Evolutionary conservation across 2,329 filamentous ascomycete species (phyloP).

Genomic region (Arthroderma sp.): DNA sequence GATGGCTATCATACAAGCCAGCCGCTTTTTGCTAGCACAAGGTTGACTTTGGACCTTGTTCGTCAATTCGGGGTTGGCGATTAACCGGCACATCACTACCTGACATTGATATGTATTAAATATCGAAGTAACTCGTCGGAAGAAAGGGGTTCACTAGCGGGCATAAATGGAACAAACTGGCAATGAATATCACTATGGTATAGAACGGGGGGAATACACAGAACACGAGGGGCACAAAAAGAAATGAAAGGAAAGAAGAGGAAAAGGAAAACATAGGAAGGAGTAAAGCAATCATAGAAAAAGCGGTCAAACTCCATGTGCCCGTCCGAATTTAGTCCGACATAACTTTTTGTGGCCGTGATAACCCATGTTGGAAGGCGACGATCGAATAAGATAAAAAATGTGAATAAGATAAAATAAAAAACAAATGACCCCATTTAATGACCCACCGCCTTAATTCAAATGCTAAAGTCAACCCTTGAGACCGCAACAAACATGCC

Average conservation of each 20-base stretch:
- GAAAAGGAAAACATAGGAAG: neutral
- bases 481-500: neutral
- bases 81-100: neutral
- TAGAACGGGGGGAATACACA: neutral
- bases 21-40: neutral
- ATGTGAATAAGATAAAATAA: neutral
- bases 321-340: slow-evolving; percentile 6
- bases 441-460: neutral
- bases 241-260: neutral
- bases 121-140: neutral
- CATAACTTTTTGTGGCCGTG: slow-evolving; percentile 6
- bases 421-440: slow-evolving; percentile 1
- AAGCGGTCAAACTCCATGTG: slow-evolving; percentile 3
- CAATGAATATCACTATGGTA: neutral
- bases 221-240: neutral
- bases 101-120: neutral
- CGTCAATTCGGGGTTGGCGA: neutral
- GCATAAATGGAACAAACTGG: neutral
- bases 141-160: neutral
- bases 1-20: neutral
- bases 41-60: neutral
- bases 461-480: slow-evolving; percentile 5
- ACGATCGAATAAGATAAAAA: neutral
- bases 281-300: neutral
- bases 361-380: neutral